A percentile compares a stretch with the other conserved stretches of the same genome.
phyloP scores from a whole-genome alignment of 2,329 filamentous ascomycete genomes.

The Ophiostoma quercus region DNA sequence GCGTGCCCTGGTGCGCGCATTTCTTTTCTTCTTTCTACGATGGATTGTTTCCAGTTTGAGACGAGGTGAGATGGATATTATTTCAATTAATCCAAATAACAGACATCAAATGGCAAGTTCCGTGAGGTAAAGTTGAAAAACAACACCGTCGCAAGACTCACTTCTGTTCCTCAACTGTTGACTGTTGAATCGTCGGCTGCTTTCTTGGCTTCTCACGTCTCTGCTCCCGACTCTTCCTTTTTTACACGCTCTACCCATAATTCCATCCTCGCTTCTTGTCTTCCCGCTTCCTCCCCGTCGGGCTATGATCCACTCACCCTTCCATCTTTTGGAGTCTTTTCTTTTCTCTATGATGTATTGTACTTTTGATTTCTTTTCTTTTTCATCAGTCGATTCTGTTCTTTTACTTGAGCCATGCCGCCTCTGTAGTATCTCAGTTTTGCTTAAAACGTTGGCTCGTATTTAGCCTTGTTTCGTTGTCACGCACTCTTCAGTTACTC shows the following conservation, averaged over 20 bases:
- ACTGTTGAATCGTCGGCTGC: not conserved
- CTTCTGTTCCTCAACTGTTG: not conserved
- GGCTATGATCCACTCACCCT: conserved; percentile 8
- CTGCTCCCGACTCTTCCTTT: not conserved
- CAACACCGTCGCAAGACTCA: not conserved
- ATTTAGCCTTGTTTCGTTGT: not conserved
- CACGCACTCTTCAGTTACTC: not conserved
- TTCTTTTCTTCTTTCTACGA: not conserved
- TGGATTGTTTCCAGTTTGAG: not conserved
- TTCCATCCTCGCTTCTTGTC: conserved; percentile 9
- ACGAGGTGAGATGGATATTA: not conserved
- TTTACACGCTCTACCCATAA: conserved; percentile 12
- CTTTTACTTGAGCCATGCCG: not conserved
- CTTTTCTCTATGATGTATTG: not conserved
- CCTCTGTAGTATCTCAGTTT: not conserved
- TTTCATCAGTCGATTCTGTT: not conserved
- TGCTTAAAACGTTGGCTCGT: not conserved
- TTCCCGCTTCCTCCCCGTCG: conserved; percentile 7
- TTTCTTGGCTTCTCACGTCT: not conserved
- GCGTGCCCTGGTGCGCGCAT: not conserved
- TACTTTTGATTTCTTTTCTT: not conserved
- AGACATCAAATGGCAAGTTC: not conserved
- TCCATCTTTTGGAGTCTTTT: not conserved
- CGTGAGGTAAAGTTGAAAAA: not conserved
- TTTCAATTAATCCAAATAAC: too few species aligned